Evolutionary conservation across 805 yeast genomes (phyloP).

Genomic region (Saccharomycopsis fermentans): DNA sequence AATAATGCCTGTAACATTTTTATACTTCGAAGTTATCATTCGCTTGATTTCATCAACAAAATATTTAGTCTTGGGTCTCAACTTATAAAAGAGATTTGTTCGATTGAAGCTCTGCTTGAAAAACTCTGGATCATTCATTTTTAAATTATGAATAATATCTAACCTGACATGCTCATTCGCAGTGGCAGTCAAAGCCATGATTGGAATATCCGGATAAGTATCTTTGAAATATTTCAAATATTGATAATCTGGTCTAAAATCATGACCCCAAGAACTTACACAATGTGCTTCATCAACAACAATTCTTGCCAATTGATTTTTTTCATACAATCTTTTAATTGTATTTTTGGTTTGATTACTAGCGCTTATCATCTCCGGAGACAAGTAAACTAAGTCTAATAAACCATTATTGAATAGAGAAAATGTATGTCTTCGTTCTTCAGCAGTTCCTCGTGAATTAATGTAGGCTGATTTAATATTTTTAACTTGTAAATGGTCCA

Average conservation of each 20-base stretch:
- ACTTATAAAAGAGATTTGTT: conserved; percentile 72
- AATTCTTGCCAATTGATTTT: conserved; percentile 60
- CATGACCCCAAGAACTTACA: conserved; percentile 98
- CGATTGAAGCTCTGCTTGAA: conserved; percentile 90
- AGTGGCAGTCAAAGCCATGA: conserved; percentile 95
- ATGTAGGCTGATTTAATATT: conserved; percentile 81
- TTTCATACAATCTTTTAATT: conserved; percentile 45
- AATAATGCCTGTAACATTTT: conserved; percentile 69
- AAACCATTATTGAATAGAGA: conserved; percentile 54
- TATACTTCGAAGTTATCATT: conserved; percentile 41
- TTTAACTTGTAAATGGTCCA: conserved; percentile 59
- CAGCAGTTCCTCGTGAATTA: conserved; percentile 59
- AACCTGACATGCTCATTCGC: conserved; percentile 83
- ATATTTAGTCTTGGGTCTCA: conserved; percentile 51
- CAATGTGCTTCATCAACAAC: conserved; percentile 98
- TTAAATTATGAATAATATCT: conserved; percentile 76
- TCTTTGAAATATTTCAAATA: conserved; percentile 62
- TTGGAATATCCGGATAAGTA: conserved; percentile 69
- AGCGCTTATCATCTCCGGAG: conserved; percentile 89
- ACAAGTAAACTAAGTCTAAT: conserved; percentile 69
- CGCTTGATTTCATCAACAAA: conserved; percentile 47
- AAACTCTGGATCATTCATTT: conserved; percentile 49
- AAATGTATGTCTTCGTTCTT: conserved; percentile 54
- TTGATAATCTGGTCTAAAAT: conserved; percentile 92
- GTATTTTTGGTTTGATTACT: conserved; percentile 59